These are phyloP conservation scores for Lentinula aciculospora DNA, from an alignment of 768 basidiomycete species.

Conservation along the genomic window DNA sequence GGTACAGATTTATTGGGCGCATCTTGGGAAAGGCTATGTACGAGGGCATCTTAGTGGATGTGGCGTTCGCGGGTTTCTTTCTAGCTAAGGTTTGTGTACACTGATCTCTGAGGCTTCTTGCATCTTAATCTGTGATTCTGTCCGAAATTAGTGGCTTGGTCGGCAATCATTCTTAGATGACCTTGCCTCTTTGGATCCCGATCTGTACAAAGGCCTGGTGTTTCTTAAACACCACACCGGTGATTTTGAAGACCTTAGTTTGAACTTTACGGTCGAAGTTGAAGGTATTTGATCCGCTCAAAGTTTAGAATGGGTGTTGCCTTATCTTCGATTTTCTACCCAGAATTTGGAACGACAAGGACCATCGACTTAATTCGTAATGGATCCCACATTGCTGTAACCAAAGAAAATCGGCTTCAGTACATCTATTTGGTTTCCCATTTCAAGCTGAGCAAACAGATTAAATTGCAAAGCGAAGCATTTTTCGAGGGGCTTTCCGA, in stretches of 20 bases:
- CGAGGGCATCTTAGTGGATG: conserved; percentile 91
- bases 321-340: not conserved
- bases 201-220: conserved; percentile 87
- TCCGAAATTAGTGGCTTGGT: conserved; percentile 69
- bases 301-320: not conserved
- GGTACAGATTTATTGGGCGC: conserved; percentile 92
- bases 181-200: conserved; percentile 84
- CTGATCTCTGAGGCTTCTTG: not conserved
- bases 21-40: conserved; percentile 96
- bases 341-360: conserved; percentile 79
- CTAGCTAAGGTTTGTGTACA: conserved; percentile 64
- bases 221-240: conserved; percentile 90
- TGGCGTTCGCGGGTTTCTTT: conserved; percentile 95
- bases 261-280: conserved; percentile 84
- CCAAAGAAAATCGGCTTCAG: conserved; percentile 80
- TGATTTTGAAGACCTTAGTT: conserved; percentile 79
- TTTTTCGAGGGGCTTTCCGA: conserved; percentile 93
- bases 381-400: conserved; percentile 80
- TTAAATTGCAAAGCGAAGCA: conserved; percentile 73
- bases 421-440: conserved; percentile 90
- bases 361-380: conserved; percentile 75
- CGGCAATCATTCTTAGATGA: conserved; percentile 92
- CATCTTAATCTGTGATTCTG: not conserved
- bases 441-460: conserved; percentile 85
- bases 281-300: conserved; percentile 52